Evolutionary conservation across 2,329 filamentous ascomycete species (phyloP).

Genomic region (Shiraia bambusicola): DNA sequence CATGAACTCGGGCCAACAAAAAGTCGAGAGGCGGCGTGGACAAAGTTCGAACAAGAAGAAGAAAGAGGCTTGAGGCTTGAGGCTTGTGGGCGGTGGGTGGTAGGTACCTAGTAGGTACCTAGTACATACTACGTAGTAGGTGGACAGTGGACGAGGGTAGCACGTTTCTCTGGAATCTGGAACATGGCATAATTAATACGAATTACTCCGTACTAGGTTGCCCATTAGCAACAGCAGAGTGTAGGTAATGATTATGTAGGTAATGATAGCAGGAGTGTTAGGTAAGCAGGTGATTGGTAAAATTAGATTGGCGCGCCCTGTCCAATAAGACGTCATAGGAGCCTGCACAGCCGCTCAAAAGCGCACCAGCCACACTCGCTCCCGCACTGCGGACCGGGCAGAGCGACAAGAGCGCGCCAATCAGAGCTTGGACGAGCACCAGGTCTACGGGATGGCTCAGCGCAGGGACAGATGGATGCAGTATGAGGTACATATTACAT

Average conservation of each 20-base stretch:
- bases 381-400: constrained; percentile 18
- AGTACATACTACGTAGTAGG: too few species aligned
- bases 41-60: background rate
- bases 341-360: constrained; percentile 29
- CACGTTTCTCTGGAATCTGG: too few species aligned
- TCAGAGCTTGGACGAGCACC: constrained; percentile 18
- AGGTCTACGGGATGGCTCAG: constrained; percentile 14
- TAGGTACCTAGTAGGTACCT: too few species aligned
- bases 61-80: constrained; percentile 1
- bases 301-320: constrained; percentile 11
- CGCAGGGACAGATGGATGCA: too few species aligned
- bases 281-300: constrained; percentile 14
- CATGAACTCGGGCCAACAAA: constrained; percentile 33
- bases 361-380: constrained; percentile 31
- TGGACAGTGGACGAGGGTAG: too few species aligned
- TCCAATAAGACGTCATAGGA: constrained; percentile 16
- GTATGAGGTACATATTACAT: too few species aligned
- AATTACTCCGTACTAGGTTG: too few species aligned
- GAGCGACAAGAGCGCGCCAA: constrained; percentile 26
- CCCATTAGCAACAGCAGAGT: constrained; percentile 1
- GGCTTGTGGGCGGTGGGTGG: too few species aligned
- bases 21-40: constrained; percentile 29
- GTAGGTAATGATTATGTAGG: constrained; percentile 32
- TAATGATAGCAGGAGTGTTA: too few species aligned
- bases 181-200: too few species aligned